Evolutionary conservation across 495 filamentous ascomycete genomes (phyloP).

Genomic region (Daldinia caldariorum): DNA sequence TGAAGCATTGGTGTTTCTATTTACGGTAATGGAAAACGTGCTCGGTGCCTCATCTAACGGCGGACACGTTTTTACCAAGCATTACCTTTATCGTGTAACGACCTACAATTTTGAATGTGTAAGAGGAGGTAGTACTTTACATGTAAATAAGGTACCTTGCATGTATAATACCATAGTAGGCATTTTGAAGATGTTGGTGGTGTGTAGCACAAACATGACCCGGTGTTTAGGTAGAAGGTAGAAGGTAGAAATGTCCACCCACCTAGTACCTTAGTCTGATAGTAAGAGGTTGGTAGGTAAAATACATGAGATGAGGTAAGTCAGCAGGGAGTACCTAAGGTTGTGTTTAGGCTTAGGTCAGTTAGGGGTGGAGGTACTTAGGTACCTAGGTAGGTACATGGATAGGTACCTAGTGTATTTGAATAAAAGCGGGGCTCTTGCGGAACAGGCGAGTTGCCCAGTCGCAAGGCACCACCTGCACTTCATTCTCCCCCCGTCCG

Average conservation of each 20-base stretch:
- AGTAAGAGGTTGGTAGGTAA: no score
- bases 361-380: conserved; percentile 21
- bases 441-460: conserved; percentile 39
- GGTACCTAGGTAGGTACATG: no score
- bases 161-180: background rate
- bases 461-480: conserved; percentile 40
- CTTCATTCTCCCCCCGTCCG: conserved; percentile 34
- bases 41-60: background rate
- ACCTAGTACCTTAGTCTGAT: no score
- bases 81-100: background rate
- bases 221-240: conserved; percentile 7
- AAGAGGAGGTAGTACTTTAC: no score
- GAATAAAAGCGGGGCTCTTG: conserved; percentile 24
- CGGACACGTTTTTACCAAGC: background rate
- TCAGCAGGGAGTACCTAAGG: background rate
- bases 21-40: background rate
- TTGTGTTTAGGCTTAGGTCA: conserved; percentile 8
- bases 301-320: no score
- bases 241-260: no score
- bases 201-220: conserved; percentile 6
- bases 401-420: no score
- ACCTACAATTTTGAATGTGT: no score
- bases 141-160: background rate
- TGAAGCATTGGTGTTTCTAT: background rate
- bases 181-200: background rate